Conservation (phyloP, 768 basidiomycete species). For the Lyophyllum semitale region DNA sequence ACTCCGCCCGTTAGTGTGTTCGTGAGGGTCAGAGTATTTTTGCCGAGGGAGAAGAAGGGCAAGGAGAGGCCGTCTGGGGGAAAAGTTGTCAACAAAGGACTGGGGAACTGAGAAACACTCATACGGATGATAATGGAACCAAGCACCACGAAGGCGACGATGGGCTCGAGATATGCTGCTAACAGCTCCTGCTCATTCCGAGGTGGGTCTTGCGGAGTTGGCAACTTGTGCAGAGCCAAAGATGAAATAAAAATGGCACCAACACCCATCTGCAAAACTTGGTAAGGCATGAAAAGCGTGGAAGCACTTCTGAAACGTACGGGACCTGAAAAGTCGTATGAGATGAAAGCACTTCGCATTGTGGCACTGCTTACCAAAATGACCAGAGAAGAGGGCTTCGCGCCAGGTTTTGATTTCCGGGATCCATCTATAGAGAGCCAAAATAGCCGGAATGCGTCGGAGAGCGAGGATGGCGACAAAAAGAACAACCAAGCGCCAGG, state of each 20-base stretch:
- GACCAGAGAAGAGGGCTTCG: conserved; percentile 88
- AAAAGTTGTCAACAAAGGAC: not conserved
- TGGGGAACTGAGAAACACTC: conserved; percentile 24
- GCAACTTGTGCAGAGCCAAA: conserved; percentile 64
- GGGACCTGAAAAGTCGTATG: conserved; percentile 40
- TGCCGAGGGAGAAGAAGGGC: no score
- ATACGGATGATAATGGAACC: conserved; percentile 79
- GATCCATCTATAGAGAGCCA: conserved; percentile 78
- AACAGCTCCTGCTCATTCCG: conserved; percentile 71
- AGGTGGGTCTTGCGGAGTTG: conserved; percentile 59
- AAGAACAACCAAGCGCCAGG: no score
- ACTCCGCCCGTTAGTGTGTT: no score
- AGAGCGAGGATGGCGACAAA: conserved; percentile 69
- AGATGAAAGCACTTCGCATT: not conserved
- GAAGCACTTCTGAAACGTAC: conserved; percentile 33
- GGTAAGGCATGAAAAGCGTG: not conserved
- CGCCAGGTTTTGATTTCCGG: conserved; percentile 85
- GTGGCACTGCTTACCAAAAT: no score
- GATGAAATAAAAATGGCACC: conserved; percentile 91
- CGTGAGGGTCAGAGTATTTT: no score
- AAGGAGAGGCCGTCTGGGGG: conserved; percentile 17
- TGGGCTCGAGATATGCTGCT: conserved; percentile 72
- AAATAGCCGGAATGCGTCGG: conserved; percentile 78
- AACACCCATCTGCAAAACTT: conserved; percentile 39
- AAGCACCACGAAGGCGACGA: no score